Evolutionary conservation across 495 filamentous ascomycete species (phyloP).

Genomic region (Trichoderma gamsii): DNA sequence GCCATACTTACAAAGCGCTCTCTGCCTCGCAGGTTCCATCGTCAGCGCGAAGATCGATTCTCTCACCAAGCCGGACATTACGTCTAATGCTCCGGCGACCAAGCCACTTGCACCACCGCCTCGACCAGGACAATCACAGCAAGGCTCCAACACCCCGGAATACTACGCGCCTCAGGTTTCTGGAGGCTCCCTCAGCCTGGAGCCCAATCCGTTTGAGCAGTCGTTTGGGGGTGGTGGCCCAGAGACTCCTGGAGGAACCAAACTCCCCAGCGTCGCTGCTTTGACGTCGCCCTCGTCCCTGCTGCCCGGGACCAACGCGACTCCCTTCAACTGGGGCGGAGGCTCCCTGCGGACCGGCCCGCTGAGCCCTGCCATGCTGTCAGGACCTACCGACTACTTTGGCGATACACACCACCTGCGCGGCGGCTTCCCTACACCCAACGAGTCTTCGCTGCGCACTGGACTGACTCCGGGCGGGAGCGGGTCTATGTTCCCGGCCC

Average conservation of each 20-base stretch:
- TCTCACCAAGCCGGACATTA: conserved; percentile 32
- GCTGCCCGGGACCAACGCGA: conserved; percentile 61
- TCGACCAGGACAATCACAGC: conserved; percentile 54
- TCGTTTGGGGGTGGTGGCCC: conserved; percentile 67
- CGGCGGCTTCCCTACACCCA: conserved; percentile 86
- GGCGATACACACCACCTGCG: conserved; percentile 76
- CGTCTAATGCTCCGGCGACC: conserved; percentile 36
- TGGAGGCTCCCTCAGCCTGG: conserved; percentile 58
- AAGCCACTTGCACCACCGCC: conserved; percentile 72
- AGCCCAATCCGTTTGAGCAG: conserved; percentile 95
- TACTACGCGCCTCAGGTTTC: conserved; percentile 63
- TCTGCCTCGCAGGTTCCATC: conserved; percentile 21
- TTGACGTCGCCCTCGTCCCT: conserved; percentile 85
- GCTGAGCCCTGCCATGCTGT: conserved; percentile 94
- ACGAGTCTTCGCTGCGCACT: conserved; percentile 89
- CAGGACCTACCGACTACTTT: conserved; percentile 71
- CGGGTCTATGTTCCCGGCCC: conserved; percentile 94
- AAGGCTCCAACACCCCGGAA: conserved; percentile 57
- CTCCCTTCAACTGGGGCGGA: conserved; percentile 69
- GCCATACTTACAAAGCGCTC: conserved; percentile 21
- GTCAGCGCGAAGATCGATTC: conserved; percentile 36
- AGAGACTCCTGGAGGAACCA: conserved; percentile 82
- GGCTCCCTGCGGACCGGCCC: conserved; percentile 87
- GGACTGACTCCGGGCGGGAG: conserved; percentile 92
- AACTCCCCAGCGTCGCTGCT: conserved; percentile 84